Conservation (phyloP, 2,329 filamentous ascomycete species). For the Exophiala spinifera region DNA sequence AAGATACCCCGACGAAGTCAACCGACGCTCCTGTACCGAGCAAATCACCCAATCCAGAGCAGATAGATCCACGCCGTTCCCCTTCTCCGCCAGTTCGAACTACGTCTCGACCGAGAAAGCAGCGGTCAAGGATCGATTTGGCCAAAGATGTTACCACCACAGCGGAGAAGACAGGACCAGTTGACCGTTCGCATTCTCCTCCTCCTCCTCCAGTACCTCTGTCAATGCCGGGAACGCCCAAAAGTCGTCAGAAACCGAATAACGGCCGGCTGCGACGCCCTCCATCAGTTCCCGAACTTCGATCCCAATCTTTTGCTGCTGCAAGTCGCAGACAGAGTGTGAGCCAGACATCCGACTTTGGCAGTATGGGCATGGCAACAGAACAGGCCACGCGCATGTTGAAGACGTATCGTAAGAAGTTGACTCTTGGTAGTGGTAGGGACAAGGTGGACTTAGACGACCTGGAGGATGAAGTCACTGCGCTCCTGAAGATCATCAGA, state of each 20-base stretch:
- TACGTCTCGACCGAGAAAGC: conserved; percentile 31
- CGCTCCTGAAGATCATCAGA: conserved; percentile 44
- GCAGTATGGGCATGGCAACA: conserved; percentile 51
- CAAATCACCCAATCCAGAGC: conserved; percentile 31
- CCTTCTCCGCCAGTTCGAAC: conserved; percentile 42
- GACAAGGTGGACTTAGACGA: conserved; percentile 52
- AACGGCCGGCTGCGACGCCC: conserved; percentile 40
- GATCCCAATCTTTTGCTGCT: conserved; percentile 42
- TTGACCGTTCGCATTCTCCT: conserved; percentile 26
- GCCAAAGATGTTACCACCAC: conserved; percentile 7
- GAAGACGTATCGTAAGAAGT: conserved; percentile 57
- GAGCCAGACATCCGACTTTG: conserved; percentile 39
- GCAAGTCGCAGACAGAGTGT: conserved; percentile 32
- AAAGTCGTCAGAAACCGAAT: conserved; percentile 33
- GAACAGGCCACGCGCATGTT: conserved; percentile 58
- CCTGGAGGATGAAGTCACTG: conserved; percentile 56
- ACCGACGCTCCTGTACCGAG: conserved; percentile 32
- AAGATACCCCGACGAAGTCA: conserved; percentile 28
- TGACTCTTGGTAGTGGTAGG: conserved; percentile 35
- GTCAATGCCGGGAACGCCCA: conserved; percentile 26
- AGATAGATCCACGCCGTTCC: conserved; percentile 29
- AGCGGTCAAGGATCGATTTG: conserved; percentile 21
- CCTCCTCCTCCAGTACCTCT: conserved; percentile 18
- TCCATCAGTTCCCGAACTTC: conserved; percentile 45
- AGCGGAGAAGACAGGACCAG: not conserved